Base-by-base conservation (phyloP, 257 asterid species). In the Euphrasia confusa region DNA sequence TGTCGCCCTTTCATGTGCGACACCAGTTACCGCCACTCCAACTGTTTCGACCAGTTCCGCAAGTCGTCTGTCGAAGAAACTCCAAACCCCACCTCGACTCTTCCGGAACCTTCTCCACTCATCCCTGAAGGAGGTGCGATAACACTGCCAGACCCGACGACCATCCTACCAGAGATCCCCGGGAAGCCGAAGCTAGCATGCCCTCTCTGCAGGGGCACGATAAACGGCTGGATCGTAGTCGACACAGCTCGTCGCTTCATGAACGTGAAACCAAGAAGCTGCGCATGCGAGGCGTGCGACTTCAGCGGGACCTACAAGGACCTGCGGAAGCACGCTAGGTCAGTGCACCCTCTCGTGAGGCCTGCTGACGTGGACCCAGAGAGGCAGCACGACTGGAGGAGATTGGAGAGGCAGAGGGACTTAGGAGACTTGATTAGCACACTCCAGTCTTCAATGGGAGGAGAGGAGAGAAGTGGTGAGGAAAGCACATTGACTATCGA, bases 11-110 rank as follows among this genome's bases (percentile, higher is more conserved):
- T 74, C 72, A 87, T 90, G 95, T 87, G 97, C 66, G 96, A 90
- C 79, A 90, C 97, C n/a, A 90, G 96, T 72, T 83, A 87, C 63
- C 85, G 97, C 48, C 97, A 90, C 70, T 90, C 96, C 4, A 90
- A 90, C 69, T 90, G 96, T 64, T 87, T 87, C 62, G 96, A 87
- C 73, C 95, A 85, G 74, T 90, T 87, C 50, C 77, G 80, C 10
- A 90, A 90, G 73, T 81, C 95, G 3, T 78, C 73, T 55, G 65
- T 39, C 15, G 86, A 76, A 24, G 67, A 44, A 0, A 13, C 13
- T 71, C 53, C 59, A 82, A 54, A 64, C 76, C 64, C 88, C 13
- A 11, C 63, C 55, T 21, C 79, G 2, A 13, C 66, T 12, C 37
- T 71, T 58, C 58, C 83, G 11, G 88, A 65, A 72, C 39, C 66